Base-by-base conservation (phyloP, 2,329 filamentous ascomycete genomes). In the Fusarium illudens region DNA sequence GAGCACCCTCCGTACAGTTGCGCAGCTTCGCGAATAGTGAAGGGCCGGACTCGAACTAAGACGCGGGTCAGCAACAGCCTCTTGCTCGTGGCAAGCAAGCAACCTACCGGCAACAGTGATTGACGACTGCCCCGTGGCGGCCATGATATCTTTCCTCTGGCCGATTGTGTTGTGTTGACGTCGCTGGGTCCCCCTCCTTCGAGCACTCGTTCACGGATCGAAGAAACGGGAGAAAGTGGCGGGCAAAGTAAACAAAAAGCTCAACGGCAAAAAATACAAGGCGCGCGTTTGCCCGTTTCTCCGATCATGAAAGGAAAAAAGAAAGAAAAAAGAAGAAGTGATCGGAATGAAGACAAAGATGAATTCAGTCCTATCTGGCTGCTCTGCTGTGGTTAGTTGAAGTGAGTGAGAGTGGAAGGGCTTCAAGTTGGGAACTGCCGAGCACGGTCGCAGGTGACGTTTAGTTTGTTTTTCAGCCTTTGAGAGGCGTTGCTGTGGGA, bases 1-100 rank as follows among this genome's bases (percentile, higher is more conserved):
- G 6, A 2, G 6, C 12, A n/a, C 30, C 15, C 20, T 15, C 50
- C 85, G 59, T 83, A 91, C 84, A 99, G 83, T 82, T 98, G 95
- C 37, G 96, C 96, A 71, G 96, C 96, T 85, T 99, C 96, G 82
- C 94, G 87, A 72, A 98, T 97, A 11, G 89, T 92, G 73, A 92
- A 92, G 6, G 89, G 89, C 71, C 89, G 87, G 71, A 92, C 89
- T 75, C 89, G 88, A 67, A 92, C 89, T 90, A 71, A 33, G 42
- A 46, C 32, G 37, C 17, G 20, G n/a, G 68, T 79, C 58, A 83
- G 77, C 64, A 63, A 61, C 60, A 42, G 27, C 20, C 37, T 12
- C 10, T 20, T 19, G 10, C 37, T 15, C 7, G 1, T 37, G 53
- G 17, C 49, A 54, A 19, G 34, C 29, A 27, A 17, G 25, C 34